These are phyloP conservation scores for Cytauxzoon felis DNA, from an alignment of 169 alveolate species.

Conservation along the genomic window DNA sequence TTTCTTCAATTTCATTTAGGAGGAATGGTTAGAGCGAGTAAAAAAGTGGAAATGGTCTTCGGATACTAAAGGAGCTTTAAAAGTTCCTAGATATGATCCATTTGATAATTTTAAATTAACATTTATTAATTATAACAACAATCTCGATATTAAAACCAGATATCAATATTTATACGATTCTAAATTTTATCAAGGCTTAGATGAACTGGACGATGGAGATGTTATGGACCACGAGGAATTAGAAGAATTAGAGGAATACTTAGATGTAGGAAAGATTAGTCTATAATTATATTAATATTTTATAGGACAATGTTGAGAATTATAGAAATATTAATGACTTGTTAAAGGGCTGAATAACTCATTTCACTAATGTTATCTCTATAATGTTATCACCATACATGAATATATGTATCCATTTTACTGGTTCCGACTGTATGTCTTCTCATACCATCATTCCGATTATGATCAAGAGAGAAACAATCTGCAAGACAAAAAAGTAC, in stretches of 20 bases:
- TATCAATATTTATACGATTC: constrained; percentile 67
- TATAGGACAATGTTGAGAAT: neutral
- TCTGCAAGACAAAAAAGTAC: too few relatives aligned
- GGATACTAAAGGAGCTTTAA: constrained; percentile 71
- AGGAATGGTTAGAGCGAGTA: constrained; percentile 65
- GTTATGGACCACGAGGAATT: constrained; percentile 13
- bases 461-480: too few relatives aligned
- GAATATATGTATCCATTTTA: too few relatives aligned
- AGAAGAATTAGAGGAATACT: neutral
- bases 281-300: neutral
- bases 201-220: constrained; percentile 33
- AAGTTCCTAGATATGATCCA: constrained; percentile 71
- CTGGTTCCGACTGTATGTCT: too few relatives aligned
- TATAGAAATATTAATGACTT: too few relatives aligned
- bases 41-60: constrained; percentile 79
- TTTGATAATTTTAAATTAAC: constrained; percentile 62
- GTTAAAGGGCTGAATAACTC: too few relatives aligned
- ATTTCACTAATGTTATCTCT: too few relatives aligned
- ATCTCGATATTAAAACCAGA: constrained; percentile 35
- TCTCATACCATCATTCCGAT: too few relatives aligned
- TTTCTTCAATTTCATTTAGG: too few relatives aligned
- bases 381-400: too few relatives aligned
- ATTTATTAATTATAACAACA: constrained; percentile 24
- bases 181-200: constrained; percentile 39
- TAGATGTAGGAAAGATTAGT: neutral